Base-by-base conservation (phyloP, 2,329 filamentous ascomycete genomes). In the Albophoma yamanashiensis region DNA sequence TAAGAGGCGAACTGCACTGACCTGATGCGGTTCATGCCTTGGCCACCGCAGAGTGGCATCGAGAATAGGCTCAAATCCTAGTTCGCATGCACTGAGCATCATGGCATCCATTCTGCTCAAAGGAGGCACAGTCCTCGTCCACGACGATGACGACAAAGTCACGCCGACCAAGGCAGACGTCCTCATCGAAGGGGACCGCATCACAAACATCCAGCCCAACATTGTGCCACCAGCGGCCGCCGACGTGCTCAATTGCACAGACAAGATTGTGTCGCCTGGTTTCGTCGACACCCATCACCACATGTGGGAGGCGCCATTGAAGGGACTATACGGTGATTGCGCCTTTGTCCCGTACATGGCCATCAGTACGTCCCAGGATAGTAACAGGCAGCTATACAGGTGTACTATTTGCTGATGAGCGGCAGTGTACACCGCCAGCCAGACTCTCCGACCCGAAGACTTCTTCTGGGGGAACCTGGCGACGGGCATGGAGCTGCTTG, bases 271-370 rank as follows among this genome's bases (percentile, higher is more conserved):
- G 43, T 74, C 69, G 2, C 74, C 76, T 0, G 76, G 76, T 2
- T 77, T 78, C 63, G 67, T 78, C 55, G 74, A 77, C 62, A 75
- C 75, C 1, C 76, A 77, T 57, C 72, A 75, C 53, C 78, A 80
- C 66, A 64, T 77, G 9, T 80, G 77, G 77, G 76, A 79, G 63
- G 66, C 68, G n/a, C 64, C 66, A 43, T 63, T 70, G 47, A 72
- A 73, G 58, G 61, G 61, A 1, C 38, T 50, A 7, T 50, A 31
- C 15, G 47, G 47, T 14, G 47, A 50, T 25, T 50, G 47, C 47
- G 47, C 47, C 5, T 50, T 50, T 8, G 47, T 50, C 7, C 47
- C 47, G 27, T 50, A 50, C 47, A 50, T 50, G 47, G 25, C 47
- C 15, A 50, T 31, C 25, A 31, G 47, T 50, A 15, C 47, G 47